Evolutionary conservation across 78 protist species (phyloP), one percentile per base, ranked within the genome.

Genomic region (Dictyostelium firmibasis): DNA sequence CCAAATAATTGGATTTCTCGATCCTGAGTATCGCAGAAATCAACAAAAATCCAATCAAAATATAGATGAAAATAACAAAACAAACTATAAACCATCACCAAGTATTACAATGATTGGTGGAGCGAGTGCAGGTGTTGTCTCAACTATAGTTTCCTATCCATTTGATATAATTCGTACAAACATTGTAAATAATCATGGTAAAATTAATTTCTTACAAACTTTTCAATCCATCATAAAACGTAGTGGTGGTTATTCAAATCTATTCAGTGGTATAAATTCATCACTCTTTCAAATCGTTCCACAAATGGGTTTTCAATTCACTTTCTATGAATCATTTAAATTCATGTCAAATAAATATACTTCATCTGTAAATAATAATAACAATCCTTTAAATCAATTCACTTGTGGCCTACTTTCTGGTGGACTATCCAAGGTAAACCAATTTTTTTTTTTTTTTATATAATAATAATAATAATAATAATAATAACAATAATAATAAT

Each of bases 201-300:
- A 81, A 25, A 44, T 31, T 9, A 31, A 23, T 33, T 35, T 81
- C 18, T 4, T 2, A 0, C 25, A 38, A 33, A 35, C 64, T 11
- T n/a, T 27, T 25, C 6, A 38, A 23, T 8, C 36, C 31, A 41
- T 81, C 1, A 25, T 44, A 2, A 3, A 47, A 33, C 29, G 43
- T n/a, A 57, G 20, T 57, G 62, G 53, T 87, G 85, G 93, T 27
- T 43, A 27, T 60, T 23, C 18, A 57, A 6, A 27, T 35, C 2
- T 82, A 29, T 89, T 60, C 62, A 89, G 83, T 18, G 94, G 94
- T 25, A 8, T 89, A 1, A 35, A 29, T 8, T 69, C 88, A 33
- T 89, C 94, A 35, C 31, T 89, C 0, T 29, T 89, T 1, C 94
- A 89, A 60, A 89, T 89, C 4, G 84, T 89, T 18, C 94, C 94